Conservation (phyloP, 192 early-diverging fungal genomes). For the Rhizoclosmatium globosum region DNA sequence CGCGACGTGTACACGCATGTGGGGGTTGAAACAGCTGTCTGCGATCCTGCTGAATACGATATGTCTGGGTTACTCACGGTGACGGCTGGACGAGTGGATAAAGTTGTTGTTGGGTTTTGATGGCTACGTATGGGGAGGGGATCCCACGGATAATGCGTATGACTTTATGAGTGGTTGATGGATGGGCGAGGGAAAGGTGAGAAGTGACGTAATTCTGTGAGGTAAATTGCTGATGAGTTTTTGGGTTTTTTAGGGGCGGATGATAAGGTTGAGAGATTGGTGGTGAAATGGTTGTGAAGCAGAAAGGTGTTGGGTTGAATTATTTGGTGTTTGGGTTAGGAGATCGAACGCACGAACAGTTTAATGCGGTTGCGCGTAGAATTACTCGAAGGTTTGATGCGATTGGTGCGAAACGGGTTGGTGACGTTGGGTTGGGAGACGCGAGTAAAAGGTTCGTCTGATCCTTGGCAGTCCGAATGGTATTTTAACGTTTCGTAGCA, state of each 20-base stretch:
- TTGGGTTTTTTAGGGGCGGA: slow-evolving; percentile 52
- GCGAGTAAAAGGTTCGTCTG: slow-evolving; percentile 75
- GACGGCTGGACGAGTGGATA: slow-evolving; percentile 53
- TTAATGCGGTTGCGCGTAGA: slow-evolving; percentile 81
- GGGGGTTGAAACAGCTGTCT: slow-evolving; percentile 76
- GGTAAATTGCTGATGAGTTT: background rate
- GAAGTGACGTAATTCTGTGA: background rate
- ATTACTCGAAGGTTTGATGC: slow-evolving; percentile 70
- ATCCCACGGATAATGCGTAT: slow-evolving; percentile 97
- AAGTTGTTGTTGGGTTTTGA: slow-evolving; percentile 82
- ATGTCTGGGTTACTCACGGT: slow-evolving; percentile 79
- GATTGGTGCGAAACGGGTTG: slow-evolving; percentile 82
- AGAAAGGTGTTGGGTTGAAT: slow-evolving; percentile 61
- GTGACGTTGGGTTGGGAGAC: slow-evolving; percentile 91
- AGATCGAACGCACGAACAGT: slow-evolving; percentile 90
- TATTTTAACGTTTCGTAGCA: slow-evolving; percentile 46
- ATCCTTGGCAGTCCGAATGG: background rate
- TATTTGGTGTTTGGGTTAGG: slow-evolving; percentile 88
- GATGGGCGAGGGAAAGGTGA: slow-evolving; percentile 74
- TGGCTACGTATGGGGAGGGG: slow-evolving; percentile 99
- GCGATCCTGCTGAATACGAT: slow-evolving; percentile 93
- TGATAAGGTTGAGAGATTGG: slow-evolving; percentile 66
- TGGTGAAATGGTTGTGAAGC: slow-evolving; percentile 52
- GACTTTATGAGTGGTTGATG: slow-evolving; percentile 89
- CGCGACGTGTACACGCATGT: slow-evolving; percentile 82